These are phyloP conservation scores for Porodaedalea pini DNA, from an alignment of 1,284 basidiomycete genomes.

Conservation along the genomic window DNA sequence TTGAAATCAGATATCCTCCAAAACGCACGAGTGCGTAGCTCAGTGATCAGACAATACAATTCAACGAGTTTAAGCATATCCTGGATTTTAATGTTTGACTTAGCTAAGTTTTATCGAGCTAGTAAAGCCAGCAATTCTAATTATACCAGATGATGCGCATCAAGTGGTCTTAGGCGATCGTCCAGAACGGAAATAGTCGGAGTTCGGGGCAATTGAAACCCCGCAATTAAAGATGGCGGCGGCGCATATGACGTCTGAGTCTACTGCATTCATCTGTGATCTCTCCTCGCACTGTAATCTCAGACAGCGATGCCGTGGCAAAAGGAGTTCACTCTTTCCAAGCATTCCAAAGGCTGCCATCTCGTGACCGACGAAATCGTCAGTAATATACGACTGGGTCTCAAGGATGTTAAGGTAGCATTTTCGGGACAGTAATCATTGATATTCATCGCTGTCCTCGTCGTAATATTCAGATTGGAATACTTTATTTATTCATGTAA, in stretches of 20 bases:
- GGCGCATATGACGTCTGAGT: not conserved
- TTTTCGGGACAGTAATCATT: not conserved
- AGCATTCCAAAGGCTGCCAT: constrained; percentile 71
- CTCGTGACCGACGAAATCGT: constrained; percentile 83
- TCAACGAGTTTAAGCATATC: too few relatives aligned
- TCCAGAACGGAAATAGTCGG: not conserved
- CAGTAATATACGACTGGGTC: constrained; percentile 66
- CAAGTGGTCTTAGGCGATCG: too few relatives aligned
- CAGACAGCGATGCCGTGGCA: constrained; percentile 79
- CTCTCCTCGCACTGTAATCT: not conserved
- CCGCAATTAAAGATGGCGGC: not conserved
- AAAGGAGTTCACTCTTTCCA: constrained; percentile 71
- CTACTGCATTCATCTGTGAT: not conserved
- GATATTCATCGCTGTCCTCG: not conserved
- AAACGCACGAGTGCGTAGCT: too few relatives aligned
- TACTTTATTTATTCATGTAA: constrained; percentile 29
- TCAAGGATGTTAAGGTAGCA: constrained; percentile 65
- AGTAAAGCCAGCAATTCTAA: too few relatives aligned
- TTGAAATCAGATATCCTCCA: too few relatives aligned
- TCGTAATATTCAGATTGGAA: constrained; percentile 25
- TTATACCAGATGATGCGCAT: too few relatives aligned
- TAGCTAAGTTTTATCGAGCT: too few relatives aligned
- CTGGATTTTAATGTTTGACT: too few relatives aligned
- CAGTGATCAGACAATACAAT: too few relatives aligned
- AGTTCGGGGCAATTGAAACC: not conserved